Evolutionary conservation across 176 grass and related monocot species (phyloP), one percentile per base, ranked within the genome.

Genomic region (Lolium multiflorum): DNA sequence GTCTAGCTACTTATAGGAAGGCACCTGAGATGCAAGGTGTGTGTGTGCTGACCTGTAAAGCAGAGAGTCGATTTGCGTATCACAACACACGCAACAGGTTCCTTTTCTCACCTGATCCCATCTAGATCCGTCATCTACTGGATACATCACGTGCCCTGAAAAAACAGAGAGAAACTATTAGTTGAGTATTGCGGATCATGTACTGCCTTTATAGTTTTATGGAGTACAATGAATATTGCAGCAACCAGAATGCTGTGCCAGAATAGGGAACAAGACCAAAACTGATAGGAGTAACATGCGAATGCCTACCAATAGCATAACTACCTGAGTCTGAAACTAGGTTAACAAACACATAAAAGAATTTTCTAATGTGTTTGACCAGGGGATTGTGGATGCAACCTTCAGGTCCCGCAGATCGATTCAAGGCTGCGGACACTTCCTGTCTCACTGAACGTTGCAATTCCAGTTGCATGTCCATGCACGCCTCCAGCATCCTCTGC

Each of bases 401-500:
- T 95, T 91, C 86, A 82, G 86, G 58, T 59, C 94, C 92, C 31
- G 74, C 25, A 67, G 75, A 90, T 61, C 94, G 85, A 87, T 94
- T 96, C 83, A 99, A 77, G 77, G 97, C 97, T 18, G 94, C 92
- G n/a, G 97, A 96, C 11, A 99, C 97, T 91, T 99, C 97, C 88
- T 99, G 97, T 69, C 92, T 92, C 72, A 99, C 92, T 3, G 97
- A 92, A 70, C 97, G 97, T 61, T 99, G 97, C 69, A 99, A 73
- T 28, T 99, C 97, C 47, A 99, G 85, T 76, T 99, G 97, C 97
- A 99, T 96, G 85, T 99, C 94, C 92, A 99, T 91, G 88, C 97
- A 99, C 4, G 97, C 88, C 68, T 99, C 97, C 84, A 99, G 47
- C 89, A 92, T 91, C 81, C 90, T 92, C 77, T 99, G 97, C 94